These are phyloP conservation scores for Nicotiana noctiflora DNA, from an alignment of 257 asterid species.

Conservation along the genomic window DNA sequence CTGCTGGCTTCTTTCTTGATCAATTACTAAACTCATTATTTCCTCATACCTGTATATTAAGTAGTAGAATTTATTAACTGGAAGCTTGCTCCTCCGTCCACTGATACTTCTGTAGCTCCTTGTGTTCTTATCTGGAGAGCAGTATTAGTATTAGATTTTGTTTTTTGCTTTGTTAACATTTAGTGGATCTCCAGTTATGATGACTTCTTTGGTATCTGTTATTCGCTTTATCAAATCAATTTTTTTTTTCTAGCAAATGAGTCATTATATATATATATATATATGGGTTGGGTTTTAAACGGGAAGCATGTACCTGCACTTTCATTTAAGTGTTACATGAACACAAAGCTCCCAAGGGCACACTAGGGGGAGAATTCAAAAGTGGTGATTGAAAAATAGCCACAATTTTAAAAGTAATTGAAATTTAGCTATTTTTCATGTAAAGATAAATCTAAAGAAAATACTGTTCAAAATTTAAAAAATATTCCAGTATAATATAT, in stretches of 20 bases:
- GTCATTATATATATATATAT: too few relatives aligned
- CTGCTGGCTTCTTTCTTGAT: neutral
- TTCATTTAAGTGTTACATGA: too few relatives aligned
- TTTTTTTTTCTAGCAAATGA: neutral
- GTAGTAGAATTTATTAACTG: conserved; percentile 35
- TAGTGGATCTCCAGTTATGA: neutral
- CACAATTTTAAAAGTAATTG: too few relatives aligned
- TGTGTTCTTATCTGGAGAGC: neutral
- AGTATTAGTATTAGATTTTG: neutral
- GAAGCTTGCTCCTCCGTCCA: neutral
- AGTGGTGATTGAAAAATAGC: too few relatives aligned
- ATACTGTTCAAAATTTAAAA: too few relatives aligned
- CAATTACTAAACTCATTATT: conserved; percentile 13
- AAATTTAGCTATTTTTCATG: too few relatives aligned
- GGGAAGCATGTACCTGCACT: too few relatives aligned
- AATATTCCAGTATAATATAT: too few relatives aligned
- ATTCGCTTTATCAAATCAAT: neutral
- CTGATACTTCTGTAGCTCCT: neutral
- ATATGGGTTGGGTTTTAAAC: too few relatives aligned
- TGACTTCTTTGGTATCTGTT: neutral
- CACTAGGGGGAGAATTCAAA: too few relatives aligned
- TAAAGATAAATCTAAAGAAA: too few relatives aligned
- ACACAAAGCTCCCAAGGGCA: too few relatives aligned
- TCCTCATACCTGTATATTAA: conserved; percentile 40
- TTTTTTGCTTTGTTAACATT: neutral